These are phyloP conservation scores for Didymella glomerata DNA, from an alignment of 2,329 filamentous ascomycete genomes.

Conservation along the genomic window DNA sequence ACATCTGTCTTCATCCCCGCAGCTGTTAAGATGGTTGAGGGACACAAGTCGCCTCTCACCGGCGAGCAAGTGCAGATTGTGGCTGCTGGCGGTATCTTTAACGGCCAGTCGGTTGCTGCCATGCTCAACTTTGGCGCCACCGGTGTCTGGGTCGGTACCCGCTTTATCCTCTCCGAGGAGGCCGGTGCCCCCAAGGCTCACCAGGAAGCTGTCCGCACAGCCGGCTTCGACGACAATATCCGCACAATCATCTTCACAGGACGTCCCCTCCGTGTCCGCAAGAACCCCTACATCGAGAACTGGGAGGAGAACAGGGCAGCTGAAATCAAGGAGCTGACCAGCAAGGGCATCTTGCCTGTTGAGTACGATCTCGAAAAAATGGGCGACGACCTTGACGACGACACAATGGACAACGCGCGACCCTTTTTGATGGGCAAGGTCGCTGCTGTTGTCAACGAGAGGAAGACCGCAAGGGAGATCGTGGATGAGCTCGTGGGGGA, in stretches of 20 bases:
- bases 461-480: constrained; percentile 88
- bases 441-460: constrained; percentile 90
- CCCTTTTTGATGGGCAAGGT: constrained; percentile 98
- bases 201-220: constrained; percentile 92
- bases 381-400: constrained; percentile 72
- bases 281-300: constrained; percentile 91
- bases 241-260: constrained; percentile 99
- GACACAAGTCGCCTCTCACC: constrained; percentile 85
- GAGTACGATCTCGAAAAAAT: constrained; percentile 93
- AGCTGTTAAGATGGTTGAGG: constrained; percentile 81
- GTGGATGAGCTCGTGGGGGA: constrained; percentile 93
- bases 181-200: constrained; percentile 92
- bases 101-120: constrained; percentile 87
- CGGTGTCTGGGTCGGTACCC: constrained; percentile 95
- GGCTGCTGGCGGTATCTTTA: constrained; percentile 92
- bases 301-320: constrained; percentile 91
- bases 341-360: constrained; percentile 90
- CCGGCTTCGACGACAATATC: constrained; percentile 93
- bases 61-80: constrained; percentile 89
- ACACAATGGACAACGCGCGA: constrained; percentile 88
- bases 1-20: constrained; percentile 92
- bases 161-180: constrained; percentile 93
- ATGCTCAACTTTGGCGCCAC: constrained; percentile 90
- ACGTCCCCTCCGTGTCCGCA: constrained; percentile 90
- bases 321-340: constrained; percentile 92